Evolutionary conservation across 2,329 filamentous ascomycete genomes (phyloP).

Genomic region (Pyricularia grisea): DNA sequence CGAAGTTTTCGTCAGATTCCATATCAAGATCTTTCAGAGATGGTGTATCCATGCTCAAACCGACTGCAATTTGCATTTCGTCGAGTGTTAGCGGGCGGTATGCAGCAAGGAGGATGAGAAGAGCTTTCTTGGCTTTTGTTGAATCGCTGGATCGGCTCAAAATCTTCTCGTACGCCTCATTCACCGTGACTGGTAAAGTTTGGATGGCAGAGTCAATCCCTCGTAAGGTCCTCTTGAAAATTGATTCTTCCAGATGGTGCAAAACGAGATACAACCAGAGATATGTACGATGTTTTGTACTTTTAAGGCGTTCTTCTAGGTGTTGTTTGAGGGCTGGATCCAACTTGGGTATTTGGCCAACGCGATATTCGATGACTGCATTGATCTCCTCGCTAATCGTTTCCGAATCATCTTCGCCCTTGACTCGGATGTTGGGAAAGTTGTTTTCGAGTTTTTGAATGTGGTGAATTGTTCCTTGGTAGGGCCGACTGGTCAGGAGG

Average conservation of each 20-base stretch:
- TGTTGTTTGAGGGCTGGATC: slow-evolving; percentile 4
- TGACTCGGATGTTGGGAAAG: slow-evolving; percentile 6
- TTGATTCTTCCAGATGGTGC: background rate
- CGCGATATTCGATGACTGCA: slow-evolving; percentile 6
- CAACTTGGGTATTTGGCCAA: background rate
- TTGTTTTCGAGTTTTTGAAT: background rate
- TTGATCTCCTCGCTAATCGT: slow-evolving; percentile 6
- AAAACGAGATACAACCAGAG: slow-evolving; percentile 27
- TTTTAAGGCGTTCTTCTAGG: slow-evolving; percentile 12
- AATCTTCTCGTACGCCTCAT: slow-evolving; percentile 12
- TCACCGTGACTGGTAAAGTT: slow-evolving; percentile 14
- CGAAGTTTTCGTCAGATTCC: slow-evolving; percentile 12
- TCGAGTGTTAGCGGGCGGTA: slow-evolving; percentile 15
- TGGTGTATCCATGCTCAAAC: slow-evolving; percentile 4
- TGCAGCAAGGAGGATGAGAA: slow-evolving; percentile 18
- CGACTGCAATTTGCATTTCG: slow-evolving; percentile 20
- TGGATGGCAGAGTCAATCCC: slow-evolving; percentile 10
- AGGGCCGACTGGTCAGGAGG: slow-evolving; percentile 8
- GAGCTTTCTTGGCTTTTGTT: slow-evolving; percentile 9
- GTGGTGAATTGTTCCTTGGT: slow-evolving; percentile 5
- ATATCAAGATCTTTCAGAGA: slow-evolving; percentile 14
- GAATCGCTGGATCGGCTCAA: slow-evolving; percentile 10
- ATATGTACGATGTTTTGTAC: slow-evolving; percentile 21
- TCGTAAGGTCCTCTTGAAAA: slow-evolving; percentile 7
- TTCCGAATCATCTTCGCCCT: slow-evolving; percentile 6